A percentile compares a stretch with the other conserved stretches of the same genome.
phyloP scores from a whole-genome alignment of 2,329 filamentous ascomycete genomes.

The Dactylella cylindrospora region DNA sequence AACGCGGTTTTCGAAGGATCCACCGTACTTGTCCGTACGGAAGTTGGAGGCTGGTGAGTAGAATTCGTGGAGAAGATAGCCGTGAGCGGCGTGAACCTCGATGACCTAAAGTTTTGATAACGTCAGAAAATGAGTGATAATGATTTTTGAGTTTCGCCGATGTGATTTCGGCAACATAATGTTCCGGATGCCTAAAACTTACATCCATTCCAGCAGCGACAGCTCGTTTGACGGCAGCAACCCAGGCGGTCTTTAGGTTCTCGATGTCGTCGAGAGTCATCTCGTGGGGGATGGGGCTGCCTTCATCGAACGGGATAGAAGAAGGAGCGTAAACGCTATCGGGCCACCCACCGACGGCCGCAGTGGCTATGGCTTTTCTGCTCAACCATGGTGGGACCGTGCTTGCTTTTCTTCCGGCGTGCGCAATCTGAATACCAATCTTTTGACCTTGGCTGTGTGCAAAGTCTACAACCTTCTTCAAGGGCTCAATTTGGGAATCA shows the following conservation, averaged over 20 bases:
- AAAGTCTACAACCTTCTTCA: constrained; percentile 73
- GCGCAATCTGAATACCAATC: constrained; percentile 76
- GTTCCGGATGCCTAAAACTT: constrained; percentile 48
- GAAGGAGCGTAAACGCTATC: constrained; percentile 60
- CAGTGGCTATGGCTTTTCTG: constrained; percentile 59
- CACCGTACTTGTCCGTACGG: constrained; percentile 67
- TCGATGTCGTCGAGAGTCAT: constrained; percentile 51
- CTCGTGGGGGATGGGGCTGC: constrained; percentile 48
- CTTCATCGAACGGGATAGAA: constrained; percentile 52
- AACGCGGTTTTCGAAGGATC: constrained; percentile 66
- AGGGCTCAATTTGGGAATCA: constrained; percentile 74
- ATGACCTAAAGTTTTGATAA: constrained; percentile 54
- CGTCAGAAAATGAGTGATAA: no score
- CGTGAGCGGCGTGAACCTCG: constrained; percentile 60
- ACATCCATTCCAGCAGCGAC: constrained; percentile 51
- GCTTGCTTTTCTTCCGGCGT: constrained; percentile 72
- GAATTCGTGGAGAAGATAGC: constrained; percentile 63
- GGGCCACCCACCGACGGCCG: constrained; percentile 61
- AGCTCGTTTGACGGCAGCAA: constrained; percentile 50
- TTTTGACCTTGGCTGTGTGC: constrained; percentile 75
- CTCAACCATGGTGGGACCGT: constrained; percentile 66
- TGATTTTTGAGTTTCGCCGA: constrained; percentile 47
- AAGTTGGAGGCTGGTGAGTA: constrained; percentile 58
- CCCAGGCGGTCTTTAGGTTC: constrained; percentile 50
- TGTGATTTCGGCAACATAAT: constrained; percentile 48